Evolutionary conservation across 805 yeast species (phyloP).

Genomic region (Candida ascalaphidarum): DNA sequence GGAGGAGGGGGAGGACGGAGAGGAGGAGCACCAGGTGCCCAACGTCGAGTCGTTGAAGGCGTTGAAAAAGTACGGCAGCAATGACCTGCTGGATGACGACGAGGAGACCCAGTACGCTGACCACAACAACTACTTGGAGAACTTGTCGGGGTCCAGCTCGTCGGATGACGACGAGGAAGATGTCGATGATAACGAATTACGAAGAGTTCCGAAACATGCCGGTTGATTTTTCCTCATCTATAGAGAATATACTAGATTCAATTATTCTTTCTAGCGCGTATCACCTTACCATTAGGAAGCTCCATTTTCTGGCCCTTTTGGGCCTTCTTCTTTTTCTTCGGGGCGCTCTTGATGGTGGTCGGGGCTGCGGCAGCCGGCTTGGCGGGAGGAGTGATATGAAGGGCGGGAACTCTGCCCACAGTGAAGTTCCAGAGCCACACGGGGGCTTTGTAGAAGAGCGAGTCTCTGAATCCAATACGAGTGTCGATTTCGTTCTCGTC

Average conservation of each 20-base stretch:
- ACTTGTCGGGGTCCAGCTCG: slow-evolving; percentile 37
- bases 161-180: slow-evolving; percentile 27
- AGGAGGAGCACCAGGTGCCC: slow-evolving; percentile 10
- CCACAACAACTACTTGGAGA: slow-evolving; percentile 24
- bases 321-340: slow-evolving; percentile 22
- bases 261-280: slow-evolving; percentile 16
- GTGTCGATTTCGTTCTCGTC: slow-evolving; percentile 39
- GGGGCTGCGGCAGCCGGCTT: no score
- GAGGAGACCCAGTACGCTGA: slow-evolving; percentile 9
- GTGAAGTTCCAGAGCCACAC: slow-evolving; percentile 35
- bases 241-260: slow-evolving; percentile 1
- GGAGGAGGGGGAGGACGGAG: slow-evolving; percentile 13
- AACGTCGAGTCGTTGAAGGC: no score
- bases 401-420: slow-evolving; percentile 25
- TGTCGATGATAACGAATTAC: slow-evolving; percentile 24
- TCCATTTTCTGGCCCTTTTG: slow-evolving; percentile 37
- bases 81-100: slow-evolving; percentile 12
- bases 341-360: no score
- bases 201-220: slow-evolving; percentile 33
- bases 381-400: slow-evolving; percentile 7
- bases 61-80: slow-evolving; percentile 1
- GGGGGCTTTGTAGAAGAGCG: slow-evolving; percentile 36
- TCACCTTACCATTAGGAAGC: slow-evolving; percentile 56
- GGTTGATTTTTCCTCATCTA: slow-evolving; percentile 5
- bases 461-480: slow-evolving; percentile 42